Evolutionary conservation across 768 basidiomycete species (phyloP).

Genomic region (Russula lepida): DNA sequence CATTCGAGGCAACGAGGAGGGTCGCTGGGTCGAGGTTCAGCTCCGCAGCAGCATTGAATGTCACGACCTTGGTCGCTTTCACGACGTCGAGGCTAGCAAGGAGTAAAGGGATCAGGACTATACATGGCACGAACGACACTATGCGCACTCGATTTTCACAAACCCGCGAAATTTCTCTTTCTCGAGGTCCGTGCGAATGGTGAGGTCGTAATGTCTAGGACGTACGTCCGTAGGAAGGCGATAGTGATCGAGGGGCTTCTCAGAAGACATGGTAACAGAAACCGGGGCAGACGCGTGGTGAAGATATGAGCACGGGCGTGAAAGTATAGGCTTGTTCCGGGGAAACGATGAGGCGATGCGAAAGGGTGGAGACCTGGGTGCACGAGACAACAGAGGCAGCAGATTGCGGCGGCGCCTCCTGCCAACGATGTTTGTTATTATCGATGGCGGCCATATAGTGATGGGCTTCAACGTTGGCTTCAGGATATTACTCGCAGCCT

Average conservation of each 20-base stretch:
- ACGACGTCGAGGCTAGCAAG: slow-evolving; percentile 50
- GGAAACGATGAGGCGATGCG: not conserved
- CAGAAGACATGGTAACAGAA: not conserved
- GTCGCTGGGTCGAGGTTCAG: slow-evolving; percentile 51
- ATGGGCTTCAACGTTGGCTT: not conserved
- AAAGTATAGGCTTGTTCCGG: not conserved
- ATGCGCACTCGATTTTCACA: slow-evolving; percentile 56
- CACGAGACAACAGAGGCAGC: not conserved
- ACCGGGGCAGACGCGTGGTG: not conserved
- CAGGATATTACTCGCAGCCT: not conserved
- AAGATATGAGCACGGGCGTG: slow-evolving; percentile 12
- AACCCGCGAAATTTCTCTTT: slow-evolving; percentile 68
- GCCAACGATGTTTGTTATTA: no score
- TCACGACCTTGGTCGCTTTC: slow-evolving; percentile 49
- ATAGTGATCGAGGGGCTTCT: slow-evolving; percentile 25
- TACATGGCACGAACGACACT: not conserved
- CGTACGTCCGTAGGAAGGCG: slow-evolving; percentile 61
- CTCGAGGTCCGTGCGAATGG: slow-evolving; percentile 74
- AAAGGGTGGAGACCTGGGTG: not conserved
- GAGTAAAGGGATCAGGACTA: not conserved
- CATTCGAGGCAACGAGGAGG: slow-evolving; percentile 42
- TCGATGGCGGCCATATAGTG: slow-evolving; percentile 12
- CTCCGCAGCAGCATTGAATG: slow-evolving; percentile 52
- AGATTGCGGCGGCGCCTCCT: not conserved
- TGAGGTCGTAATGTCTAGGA: slow-evolving; percentile 72